Evolutionary conservation across 1,139 yeast genomes (phyloP).

Genomic region (Candida pseudoviswanathii): DNA sequence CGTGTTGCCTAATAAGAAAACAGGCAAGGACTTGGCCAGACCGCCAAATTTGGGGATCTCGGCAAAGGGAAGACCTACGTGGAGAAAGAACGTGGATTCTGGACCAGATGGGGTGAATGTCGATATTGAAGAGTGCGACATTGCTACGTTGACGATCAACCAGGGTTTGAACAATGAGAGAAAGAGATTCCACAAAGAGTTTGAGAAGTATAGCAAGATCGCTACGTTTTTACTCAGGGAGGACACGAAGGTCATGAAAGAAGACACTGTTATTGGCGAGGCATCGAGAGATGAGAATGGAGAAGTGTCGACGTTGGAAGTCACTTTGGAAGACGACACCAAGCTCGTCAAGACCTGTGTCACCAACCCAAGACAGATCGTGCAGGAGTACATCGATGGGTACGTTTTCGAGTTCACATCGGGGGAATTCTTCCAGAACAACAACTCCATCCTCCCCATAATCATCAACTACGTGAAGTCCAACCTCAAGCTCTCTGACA

Average conservation of each 20-base stretch:
- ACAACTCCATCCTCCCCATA: constrained; percentile 82
- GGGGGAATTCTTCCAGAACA: constrained; percentile 94
- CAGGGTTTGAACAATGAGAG: constrained; percentile 77
- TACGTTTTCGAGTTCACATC: constrained; percentile 85
- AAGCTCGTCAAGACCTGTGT: constrained; percentile 51
- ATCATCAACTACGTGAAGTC: constrained; percentile 81
- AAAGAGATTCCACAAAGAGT: constrained; percentile 48
- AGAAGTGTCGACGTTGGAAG: constrained; percentile 29
- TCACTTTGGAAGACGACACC: constrained; percentile 22
- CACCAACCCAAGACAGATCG: constrained; percentile 76
- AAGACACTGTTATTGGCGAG: constrained; percentile 21
- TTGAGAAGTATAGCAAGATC: constrained; percentile 68
- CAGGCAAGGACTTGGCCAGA: constrained; percentile 33
- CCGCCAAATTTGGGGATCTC: constrained; percentile 89
- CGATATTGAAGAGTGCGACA: constrained; percentile 91
- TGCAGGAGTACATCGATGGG: constrained; percentile 75
- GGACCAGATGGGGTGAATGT: constrained; percentile 53
- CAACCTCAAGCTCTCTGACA: constrained; percentile 53
- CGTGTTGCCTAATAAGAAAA: constrained; percentile 65
- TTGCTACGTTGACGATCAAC: constrained; percentile 81
- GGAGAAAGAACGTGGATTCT: constrained; percentile 53
- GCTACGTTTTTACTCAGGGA: constrained; percentile 88
- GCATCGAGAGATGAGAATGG: constrained; percentile 49
- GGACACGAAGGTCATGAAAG: constrained; percentile 51
- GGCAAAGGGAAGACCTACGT: constrained; percentile 72